A percentile compares a stretch with the other conserved stretches of the same genome.
Evolutionary conservation across 73 alveolate genomes (phyloP).

Genomic region (Tetrahymena borealis): DNA sequence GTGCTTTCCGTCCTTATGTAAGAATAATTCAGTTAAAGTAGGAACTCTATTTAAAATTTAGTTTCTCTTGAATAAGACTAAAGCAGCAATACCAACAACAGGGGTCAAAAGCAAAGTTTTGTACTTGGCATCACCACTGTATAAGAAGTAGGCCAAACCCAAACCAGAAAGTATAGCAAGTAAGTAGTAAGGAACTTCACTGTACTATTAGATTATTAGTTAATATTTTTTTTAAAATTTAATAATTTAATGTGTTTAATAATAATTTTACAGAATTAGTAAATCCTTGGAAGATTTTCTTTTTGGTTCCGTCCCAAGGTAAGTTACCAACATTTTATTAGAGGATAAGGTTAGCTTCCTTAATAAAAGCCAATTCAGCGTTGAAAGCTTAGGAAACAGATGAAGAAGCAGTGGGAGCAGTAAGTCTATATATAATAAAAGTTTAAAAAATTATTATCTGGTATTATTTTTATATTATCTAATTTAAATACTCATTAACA

Average conservation of each 20-base stretch:
- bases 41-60: background rate
- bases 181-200: background rate
- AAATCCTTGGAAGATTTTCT: background rate
- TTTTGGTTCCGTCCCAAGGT: background rate
- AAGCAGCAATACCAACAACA: constrained; percentile 2
- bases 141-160: background rate
- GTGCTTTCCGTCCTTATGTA: background rate
- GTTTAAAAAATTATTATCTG: background rate
- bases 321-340: background rate
- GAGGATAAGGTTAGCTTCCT: background rate
- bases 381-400: background rate
- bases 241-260: background rate
- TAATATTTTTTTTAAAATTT: background rate
- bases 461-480: too few relatives aligned
- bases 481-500: background rate
- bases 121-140: background rate
- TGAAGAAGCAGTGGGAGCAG: background rate
- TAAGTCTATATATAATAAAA: background rate
- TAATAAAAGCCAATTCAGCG: background rate
- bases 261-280: background rate
- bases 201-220: background rate
- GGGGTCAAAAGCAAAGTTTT: background rate
- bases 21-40: background rate
- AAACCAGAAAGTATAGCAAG: background rate
- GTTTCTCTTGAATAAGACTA: background rate